Conservation (phyloP, 2,329 filamentous ascomycete genomes). For the Juglanconis oblonga region DNA sequence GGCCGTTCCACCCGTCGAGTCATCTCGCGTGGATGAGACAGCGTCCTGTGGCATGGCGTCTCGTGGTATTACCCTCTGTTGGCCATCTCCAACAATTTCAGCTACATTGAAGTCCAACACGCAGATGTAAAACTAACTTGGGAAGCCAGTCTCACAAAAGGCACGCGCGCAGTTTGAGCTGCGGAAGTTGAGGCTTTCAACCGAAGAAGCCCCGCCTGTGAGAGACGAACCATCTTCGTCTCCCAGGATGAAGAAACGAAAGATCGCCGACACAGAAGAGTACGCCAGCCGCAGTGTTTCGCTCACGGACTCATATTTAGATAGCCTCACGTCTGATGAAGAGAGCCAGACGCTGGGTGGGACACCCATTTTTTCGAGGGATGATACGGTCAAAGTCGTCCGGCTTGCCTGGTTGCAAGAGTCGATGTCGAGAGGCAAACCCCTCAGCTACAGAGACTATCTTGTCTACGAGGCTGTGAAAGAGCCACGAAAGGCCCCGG, state of each 20-base stretch:
- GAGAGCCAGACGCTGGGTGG: background rate
- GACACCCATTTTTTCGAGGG: background rate
- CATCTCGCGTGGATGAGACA: no score
- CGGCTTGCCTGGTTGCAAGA: slow-evolving; percentile 58
- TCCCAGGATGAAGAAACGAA: slow-evolving; percentile 24
- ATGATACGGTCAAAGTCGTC: slow-evolving; percentile 45
- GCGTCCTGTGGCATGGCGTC: no score
- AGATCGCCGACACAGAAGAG: slow-evolving; percentile 20
- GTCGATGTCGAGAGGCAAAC: slow-evolving; percentile 40
- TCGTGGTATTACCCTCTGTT: no score
- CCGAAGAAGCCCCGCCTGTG: slow-evolving; percentile 42
- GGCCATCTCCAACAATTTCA: no score
- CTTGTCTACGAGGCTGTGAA: slow-evolving; percentile 51
- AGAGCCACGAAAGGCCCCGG: background rate
- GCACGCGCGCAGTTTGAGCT: slow-evolving; percentile 77
- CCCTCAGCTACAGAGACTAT: slow-evolving; percentile 50
- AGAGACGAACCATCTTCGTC: slow-evolving; percentile 15
- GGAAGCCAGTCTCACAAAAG: slow-evolving; percentile 52
- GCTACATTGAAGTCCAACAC: no score
- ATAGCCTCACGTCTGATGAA: slow-evolving; percentile 2
- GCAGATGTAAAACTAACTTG: background rate
- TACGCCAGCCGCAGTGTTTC: slow-evolving; percentile 18
- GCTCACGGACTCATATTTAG: slow-evolving; percentile 26
- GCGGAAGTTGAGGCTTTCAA: slow-evolving; percentile 60
- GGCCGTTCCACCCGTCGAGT: background rate